Conservation (phyloP, 768 basidiomycete species). For the Phylloporus sp. region DNA sequence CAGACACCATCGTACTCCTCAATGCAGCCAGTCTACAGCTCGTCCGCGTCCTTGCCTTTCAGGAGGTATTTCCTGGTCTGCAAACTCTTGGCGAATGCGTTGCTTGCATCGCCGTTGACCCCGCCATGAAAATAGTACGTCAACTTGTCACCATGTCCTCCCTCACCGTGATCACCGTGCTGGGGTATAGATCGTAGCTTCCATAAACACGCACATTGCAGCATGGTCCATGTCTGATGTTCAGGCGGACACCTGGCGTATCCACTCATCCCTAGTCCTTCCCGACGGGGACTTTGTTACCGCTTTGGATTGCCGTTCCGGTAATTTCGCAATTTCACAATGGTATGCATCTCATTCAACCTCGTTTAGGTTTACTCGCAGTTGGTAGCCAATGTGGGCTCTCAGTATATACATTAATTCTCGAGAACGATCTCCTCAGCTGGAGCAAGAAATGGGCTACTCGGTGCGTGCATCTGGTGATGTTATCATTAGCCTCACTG, state of each 20-base stretch:
- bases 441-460: constrained; percentile 80
- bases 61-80: constrained; percentile 73
- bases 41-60: constrained; percentile 69
- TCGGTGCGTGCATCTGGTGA: constrained; percentile 39
- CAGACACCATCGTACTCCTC: constrained; percentile 65
- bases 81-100: constrained; percentile 43
- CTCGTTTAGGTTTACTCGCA: constrained; percentile 62
- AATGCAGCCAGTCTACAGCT: constrained; percentile 65
- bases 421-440: constrained; percentile 78
- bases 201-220: constrained; percentile 63
- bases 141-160: not conserved
- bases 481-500: constrained; percentile 10
- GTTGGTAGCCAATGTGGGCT: constrained; percentile 59
- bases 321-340: constrained; percentile 36
- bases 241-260: constrained; percentile 62
- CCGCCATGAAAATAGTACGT: constrained; percentile 78
- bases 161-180: constrained; percentile 6
- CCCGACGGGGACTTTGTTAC: constrained; percentile 53
- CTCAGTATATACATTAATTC: constrained; percentile 71
- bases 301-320: constrained; percentile 69
- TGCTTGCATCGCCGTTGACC: constrained; percentile 65
- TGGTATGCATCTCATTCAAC: constrained; percentile 23
- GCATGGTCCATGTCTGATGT: constrained; percentile 75
- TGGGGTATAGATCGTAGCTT: constrained; percentile 61
- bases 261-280: constrained; percentile 78